phyloP scores from a whole-genome alignment of 257 asterid species.

The Knoxia roxburghii region DNA sequence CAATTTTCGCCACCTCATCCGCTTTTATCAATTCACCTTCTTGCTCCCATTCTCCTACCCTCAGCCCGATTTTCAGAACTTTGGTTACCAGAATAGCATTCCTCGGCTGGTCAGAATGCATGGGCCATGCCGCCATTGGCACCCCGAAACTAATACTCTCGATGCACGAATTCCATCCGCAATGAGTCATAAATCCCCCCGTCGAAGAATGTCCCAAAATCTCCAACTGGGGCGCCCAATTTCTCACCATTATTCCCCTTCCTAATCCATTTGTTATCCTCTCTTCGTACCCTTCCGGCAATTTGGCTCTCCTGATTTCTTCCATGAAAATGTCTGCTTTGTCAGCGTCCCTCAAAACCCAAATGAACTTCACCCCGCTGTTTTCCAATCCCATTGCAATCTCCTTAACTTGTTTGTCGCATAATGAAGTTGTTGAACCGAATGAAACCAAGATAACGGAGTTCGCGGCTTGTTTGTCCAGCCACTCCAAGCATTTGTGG shows the following conservation, averaged over 20 bases:
- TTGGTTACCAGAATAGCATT: constrained; percentile 14
- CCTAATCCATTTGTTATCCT: neutral
- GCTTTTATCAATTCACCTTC: constrained; percentile 17
- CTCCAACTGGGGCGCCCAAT: constrained; percentile 27
- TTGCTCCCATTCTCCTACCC: constrained; percentile 12
- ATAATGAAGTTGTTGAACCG: constrained; percentile 9
- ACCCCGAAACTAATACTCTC: constrained; percentile 28
- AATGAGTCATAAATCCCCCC: constrained; percentile 26
- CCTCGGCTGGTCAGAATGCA: constrained; percentile 25
- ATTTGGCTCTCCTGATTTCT: constrained; percentile 11
- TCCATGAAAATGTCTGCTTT: constrained; percentile 6
- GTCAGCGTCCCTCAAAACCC: constrained; percentile 23
- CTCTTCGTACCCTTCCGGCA: constrained; percentile 19
- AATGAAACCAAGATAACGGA: constrained; percentile 17
- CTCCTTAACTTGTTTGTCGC: constrained; percentile 1
- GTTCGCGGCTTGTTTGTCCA: constrained; percentile 2
- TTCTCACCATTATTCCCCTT: constrained; percentile 8
- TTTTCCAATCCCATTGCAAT: constrained; percentile 12
- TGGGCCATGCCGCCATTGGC: constrained; percentile 30
- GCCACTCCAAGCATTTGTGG: constrained; percentile 12
- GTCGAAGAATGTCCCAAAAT: constrained; percentile 18
- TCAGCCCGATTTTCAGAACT: constrained; percentile 14
- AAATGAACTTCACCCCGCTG: constrained; percentile 6
- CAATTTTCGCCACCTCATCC: constrained; percentile 8
- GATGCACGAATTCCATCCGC: constrained; percentile 28